Base-by-base conservation (phyloP, 1,284 basidiomycete species). In the Heterobasidion occidentale region DNA sequence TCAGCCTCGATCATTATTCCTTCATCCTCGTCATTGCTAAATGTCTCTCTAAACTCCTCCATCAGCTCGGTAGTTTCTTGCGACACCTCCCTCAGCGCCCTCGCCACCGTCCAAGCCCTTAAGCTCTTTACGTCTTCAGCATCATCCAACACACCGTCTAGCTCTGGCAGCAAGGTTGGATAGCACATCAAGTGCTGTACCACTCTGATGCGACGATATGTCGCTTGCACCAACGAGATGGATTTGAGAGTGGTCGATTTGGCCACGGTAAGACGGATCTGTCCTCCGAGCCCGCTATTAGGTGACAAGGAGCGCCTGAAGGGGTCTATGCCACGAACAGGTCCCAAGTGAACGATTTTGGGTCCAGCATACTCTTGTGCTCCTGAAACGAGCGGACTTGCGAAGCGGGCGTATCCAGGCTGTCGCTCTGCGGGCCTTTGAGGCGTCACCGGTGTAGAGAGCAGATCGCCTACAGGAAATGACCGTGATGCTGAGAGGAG, bases 111-210 rank as follows among this genome's bases (percentile, higher is more conserved):
- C 84, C 84, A 87, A 27, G 75, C 73, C 52, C 70, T 72, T 51
- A 71, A 17, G 46, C 19, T 48, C 9, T 35, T n/a, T 6, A 27
- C 65, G 14, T 70, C 68, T 47, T 64, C 65, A 14, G 66, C 62
- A 15, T 59, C 63, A 36, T 58, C 62, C 7, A 62, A 65, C 1
- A 59, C 63, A 42, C 38, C 55, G 4, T 58, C 59, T 3, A 74
- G 77, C 48, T 78, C 58, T 6, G 80, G 80, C 27, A 86, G 68
- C 34, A 86, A 69, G 1, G 70, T 63, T 15, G 77, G 72, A 64
- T 86, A 88, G 1, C 86, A 86, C 73, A 86, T 76, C 56, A 74
- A 76, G 11, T 71, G 72, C 68, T 88, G 85, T 33, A 86, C 81
- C 1, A 77, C 65, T n/a, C 85, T 73, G 14, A 88, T 77, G 36